Conservation (phyloP, 2,329 filamentous ascomycete species). For the Aschersonia sp. region DNA sequence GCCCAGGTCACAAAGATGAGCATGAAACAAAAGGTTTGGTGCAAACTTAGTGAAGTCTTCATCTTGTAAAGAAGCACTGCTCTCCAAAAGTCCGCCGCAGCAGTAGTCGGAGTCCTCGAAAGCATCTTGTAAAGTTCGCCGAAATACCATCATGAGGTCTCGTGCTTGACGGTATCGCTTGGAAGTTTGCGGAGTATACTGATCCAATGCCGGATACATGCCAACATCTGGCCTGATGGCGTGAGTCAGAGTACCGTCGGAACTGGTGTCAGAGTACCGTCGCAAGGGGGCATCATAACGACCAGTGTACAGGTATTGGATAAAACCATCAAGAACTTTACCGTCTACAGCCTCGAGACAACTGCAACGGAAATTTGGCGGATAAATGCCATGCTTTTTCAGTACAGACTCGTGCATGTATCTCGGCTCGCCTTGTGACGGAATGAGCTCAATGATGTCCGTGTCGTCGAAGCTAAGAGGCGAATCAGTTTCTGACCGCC, state of each 20-base stretch:
- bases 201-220: too few species aligned
- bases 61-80: neutral
- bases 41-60: neutral
- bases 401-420: neutral
- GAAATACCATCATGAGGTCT: too few species aligned
- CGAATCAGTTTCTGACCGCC: neutral
- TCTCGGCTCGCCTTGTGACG: neutral
- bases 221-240: too few species aligned
- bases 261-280: neutral
- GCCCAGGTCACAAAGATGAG: neutral
- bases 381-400: neutral
- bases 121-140: too few species aligned
- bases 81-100: neutral
- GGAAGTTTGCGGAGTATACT: rapidly evolving
- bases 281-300: neutral
- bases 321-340: neutral
- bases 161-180: too few species aligned
- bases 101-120: too few species aligned
- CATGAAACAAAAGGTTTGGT: neutral
- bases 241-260: too few species aligned
- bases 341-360: neutral
- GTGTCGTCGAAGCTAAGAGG: neutral
- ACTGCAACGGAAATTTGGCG: neutral
- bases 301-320: neutral
- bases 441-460: neutral